A percentile compares a stretch with the other conserved stretches of the same genome.
Evolutionary conservation across 23 red algal species (phyloP).

Genomic region (Gracilaria gracilis): DNA sequence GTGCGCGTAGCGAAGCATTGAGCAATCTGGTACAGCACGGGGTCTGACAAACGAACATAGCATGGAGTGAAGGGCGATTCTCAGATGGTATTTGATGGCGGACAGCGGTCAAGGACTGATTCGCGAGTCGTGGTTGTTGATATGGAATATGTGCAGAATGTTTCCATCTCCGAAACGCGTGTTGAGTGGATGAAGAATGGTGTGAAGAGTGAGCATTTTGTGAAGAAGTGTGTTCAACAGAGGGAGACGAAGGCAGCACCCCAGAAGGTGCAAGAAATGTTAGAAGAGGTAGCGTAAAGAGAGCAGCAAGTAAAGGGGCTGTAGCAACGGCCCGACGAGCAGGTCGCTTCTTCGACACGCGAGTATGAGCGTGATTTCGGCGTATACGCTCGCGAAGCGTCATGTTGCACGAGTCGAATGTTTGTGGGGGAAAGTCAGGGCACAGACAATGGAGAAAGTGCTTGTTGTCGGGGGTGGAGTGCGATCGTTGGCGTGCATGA

Average conservation of each 20-base stretch:
- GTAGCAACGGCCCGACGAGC: background rate
- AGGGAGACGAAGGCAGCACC: background rate
- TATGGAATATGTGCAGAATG: background rate
- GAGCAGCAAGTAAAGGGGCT: background rate
- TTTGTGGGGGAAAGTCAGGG: background rate
- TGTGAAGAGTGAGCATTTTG: background rate
- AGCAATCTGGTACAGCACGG: slow-evolving; percentile 31
- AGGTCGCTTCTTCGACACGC: slow-evolving; percentile 7
- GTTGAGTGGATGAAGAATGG: background rate
- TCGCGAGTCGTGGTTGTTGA: background rate
- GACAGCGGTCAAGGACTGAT: slow-evolving; percentile 7
- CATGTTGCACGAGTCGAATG: background rate
- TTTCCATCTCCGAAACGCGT: background rate
- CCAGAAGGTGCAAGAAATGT: slow-evolving; percentile 1
- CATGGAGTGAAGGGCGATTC: slow-evolving; percentile 27
- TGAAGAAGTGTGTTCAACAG: background rate
- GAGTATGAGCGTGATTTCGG: background rate
- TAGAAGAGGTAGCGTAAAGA: background rate
- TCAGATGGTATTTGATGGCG: background rate
- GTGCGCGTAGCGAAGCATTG: background rate
- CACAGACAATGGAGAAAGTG: background rate
- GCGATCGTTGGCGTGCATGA: too few relatives aligned
- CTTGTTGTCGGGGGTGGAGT: background rate
- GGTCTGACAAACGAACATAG: slow-evolving; percentile 49
- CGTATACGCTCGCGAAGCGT: slow-evolving; percentile 29